Conservation (phyloP, 106 monocot species). For the Platanthera zijinensis region DNA sequence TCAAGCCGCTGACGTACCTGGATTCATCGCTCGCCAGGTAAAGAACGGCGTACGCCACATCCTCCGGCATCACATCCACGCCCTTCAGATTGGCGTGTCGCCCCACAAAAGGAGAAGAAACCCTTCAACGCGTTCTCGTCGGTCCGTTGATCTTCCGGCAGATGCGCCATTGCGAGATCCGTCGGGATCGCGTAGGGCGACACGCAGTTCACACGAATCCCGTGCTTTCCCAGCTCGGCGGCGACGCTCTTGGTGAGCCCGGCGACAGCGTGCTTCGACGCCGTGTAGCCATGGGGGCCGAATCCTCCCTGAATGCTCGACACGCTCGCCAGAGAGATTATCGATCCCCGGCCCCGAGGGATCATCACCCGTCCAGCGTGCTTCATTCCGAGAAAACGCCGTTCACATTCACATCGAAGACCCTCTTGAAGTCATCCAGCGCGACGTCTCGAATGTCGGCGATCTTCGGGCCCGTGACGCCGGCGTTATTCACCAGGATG, state of each 20-base stretch:
- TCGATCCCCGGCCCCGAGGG: slow-evolving; percentile 28
- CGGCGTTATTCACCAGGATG: slow-evolving; percentile 85
- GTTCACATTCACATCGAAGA: slow-evolving; percentile 33
- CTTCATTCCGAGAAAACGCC: slow-evolving; percentile 49
- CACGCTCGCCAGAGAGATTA: slow-evolving; percentile 40
- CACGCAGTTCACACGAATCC: slow-evolving; percentile 61
- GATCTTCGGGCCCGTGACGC: slow-evolving; percentile 11
- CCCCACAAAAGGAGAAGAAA: slow-evolving; percentile 32
- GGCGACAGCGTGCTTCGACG: slow-evolving; percentile 37
- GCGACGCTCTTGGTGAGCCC: slow-evolving; percentile 39
- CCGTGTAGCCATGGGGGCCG: slow-evolving; percentile 30
- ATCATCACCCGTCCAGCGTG: slow-evolving; percentile 49
- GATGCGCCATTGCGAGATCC: slow-evolving; percentile 6
- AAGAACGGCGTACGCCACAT: slow-evolving; percentile 66
- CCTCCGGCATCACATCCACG: slow-evolving; percentile 29
- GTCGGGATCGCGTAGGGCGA: slow-evolving; percentile 43
- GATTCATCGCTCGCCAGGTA: slow-evolving; percentile 75
- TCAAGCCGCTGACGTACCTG: slow-evolving; percentile 56
- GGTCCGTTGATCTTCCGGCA: slow-evolving; percentile 14
- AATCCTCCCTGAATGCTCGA: slow-evolving; percentile 20
- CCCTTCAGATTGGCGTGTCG: slow-evolving; percentile 57
- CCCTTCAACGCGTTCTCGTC: slow-evolving; percentile 15
- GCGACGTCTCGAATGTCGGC: slow-evolving; percentile 11
- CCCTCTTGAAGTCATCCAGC: slow-evolving; percentile 25
- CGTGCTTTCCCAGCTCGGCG: slow-evolving; percentile 42